A percentile compares a stretch with the other conserved stretches of the same genome.
phyloP scores from a whole-genome alignment of 257 asterid genomes.

The Nicotiana tabacum region DNA sequence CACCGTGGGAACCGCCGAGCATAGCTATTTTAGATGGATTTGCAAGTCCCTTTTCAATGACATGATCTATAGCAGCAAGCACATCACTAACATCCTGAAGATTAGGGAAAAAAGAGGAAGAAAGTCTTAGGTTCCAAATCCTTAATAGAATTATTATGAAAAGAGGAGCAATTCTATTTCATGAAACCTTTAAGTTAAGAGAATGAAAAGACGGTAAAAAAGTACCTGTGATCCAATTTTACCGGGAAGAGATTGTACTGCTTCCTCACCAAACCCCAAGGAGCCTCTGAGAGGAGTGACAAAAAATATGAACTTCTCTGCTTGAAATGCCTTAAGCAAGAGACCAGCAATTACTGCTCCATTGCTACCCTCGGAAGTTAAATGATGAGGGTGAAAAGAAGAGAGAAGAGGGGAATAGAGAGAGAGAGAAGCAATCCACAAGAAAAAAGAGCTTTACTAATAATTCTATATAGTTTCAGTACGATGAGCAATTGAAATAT shows the following conservation, averaged over 20 bases:
- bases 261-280: no score
- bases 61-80: constrained; percentile 70
- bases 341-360: background rate
- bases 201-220: no score
- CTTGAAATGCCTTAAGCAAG: background rate
- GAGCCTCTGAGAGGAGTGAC: no score
- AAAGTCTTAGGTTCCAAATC: background rate
- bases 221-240: no score
- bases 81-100: constrained; percentile 85
- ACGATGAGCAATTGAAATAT: no score
- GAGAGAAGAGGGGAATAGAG: no score
- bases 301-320: background rate
- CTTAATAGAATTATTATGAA: no score
- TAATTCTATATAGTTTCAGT: no score
- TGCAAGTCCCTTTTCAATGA: constrained; percentile 59
- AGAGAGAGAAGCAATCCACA: background rate
- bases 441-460: background rate
- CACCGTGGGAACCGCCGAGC: constrained; percentile 96
- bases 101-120: constrained; percentile 1
- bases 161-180: no score
- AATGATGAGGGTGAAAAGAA: background rate
- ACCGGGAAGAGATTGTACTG: no score
- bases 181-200: no score
- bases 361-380: background rate
- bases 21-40: constrained; percentile 86